Evolutionary conservation across 371 early-diverging fungal species (phyloP), one percentile per base, ranked within the genome.

Genomic region (Catenaria anguillulae): DNA sequence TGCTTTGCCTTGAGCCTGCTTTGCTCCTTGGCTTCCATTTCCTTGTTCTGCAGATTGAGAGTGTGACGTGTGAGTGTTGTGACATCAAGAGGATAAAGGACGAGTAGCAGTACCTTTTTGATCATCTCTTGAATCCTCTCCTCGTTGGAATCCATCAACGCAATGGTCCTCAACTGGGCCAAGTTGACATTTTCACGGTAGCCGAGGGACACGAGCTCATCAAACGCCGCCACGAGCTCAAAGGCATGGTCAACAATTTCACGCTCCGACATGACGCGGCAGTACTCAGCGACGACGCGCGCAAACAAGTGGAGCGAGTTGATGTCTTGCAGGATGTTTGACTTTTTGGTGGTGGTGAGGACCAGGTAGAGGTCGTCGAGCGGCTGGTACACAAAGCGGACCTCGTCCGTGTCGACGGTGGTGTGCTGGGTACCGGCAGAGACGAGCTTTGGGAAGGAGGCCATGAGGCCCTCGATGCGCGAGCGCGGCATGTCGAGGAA

Each of bases 321-420:
- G 66, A 91, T 91, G 77, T 95, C 98, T 61, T 81, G 79, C 46
- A 88, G 79, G 58, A 90, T 87, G 65, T 89, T 92, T 40, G 92
- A 88, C 61, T 90, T 85, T 66, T 88, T 85, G 73, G 80, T 90
- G 64, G 88, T 93, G 66, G 89, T 86, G 58, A 93, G 78, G 33
- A 92, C 89, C 71, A 88, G 84, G 66, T 86, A 97, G 58, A 95
- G 81, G 17, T 92, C 90, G 60, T 96, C 97, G 61, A 93, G 79
- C 26, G 97, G 96, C 75, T 95, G 88, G 75, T 94, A 97, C 55
- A 96, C 92, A 68, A 91, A 97, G 61, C 98, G 89, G 24, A 97
- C 90, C 58, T 88, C 77, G 45, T 96, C 98, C 1, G 94, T 96
- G 68, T 97, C 96, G 42, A 95, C 86, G 50, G 89, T 93, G 23